A percentile compares a stretch with the other conserved stretches of the same genome.
Conservation (phyloP, 2,329 filamentous ascomycete genomes). For the Hansfordia pulvinata region DNA sequence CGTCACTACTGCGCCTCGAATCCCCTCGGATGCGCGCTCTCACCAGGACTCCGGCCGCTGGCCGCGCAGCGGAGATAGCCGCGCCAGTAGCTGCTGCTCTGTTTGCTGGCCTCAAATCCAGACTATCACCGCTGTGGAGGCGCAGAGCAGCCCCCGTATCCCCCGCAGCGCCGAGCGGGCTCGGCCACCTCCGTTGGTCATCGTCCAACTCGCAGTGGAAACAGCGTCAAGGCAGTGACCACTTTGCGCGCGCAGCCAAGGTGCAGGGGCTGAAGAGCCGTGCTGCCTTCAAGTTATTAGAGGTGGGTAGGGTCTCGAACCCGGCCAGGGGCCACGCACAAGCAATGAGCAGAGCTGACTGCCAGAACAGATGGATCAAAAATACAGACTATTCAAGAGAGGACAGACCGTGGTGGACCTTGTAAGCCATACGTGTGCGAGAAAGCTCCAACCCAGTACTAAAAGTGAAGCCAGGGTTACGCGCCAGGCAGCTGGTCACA, state of each 20-base stretch:
- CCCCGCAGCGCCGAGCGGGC: not conserved
- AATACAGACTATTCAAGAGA: slow-evolving; percentile 63
- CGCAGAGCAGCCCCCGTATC: too few species aligned
- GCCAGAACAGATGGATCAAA: slow-evolving; percentile 58
- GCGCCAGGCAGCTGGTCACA: slow-evolving; percentile 64
- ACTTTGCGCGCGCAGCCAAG: slow-evolving; percentile 60
- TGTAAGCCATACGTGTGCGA: slow-evolving; percentile 30
- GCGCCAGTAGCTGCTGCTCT: too few species aligned
- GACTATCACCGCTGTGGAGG: too few species aligned
- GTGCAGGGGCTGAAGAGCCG: slow-evolving; percentile 75
- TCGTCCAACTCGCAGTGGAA: slow-evolving; percentile 71
- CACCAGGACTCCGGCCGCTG: too few species aligned
- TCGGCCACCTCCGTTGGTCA: slow-evolving; percentile 14
- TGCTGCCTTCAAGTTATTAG: slow-evolving; percentile 84
- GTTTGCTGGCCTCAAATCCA: too few species aligned
- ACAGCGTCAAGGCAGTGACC: slow-evolving; percentile 60
- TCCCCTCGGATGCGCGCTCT: too few species aligned
- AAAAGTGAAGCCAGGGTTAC: slow-evolving; percentile 44
- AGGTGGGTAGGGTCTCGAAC: slow-evolving; percentile 37
- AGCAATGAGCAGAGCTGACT: slow-evolving; percentile 2
- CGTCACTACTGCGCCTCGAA: too few species aligned
- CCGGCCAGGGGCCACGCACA: not conserved
- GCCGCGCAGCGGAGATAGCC: too few species aligned
- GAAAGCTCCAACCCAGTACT: slow-evolving; percentile 4
- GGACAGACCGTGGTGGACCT: slow-evolving; percentile 86